Conservation (phyloP, 75 land plant genomes). For the Adiantum capillusveneris region DNA sequence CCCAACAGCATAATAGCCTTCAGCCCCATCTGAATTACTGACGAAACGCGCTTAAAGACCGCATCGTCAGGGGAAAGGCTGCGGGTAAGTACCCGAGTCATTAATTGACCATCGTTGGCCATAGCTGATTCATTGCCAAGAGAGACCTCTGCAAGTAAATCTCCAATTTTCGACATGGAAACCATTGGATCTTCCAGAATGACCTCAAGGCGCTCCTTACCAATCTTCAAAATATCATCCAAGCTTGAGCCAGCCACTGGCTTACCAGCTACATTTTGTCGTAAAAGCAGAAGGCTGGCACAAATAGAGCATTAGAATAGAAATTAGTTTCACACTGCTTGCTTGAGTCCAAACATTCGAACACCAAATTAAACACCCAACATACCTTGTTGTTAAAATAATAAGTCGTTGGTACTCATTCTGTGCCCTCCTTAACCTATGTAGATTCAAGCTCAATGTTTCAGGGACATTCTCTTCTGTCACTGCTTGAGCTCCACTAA, state of each 20-base stretch:
- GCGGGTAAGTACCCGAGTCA: constrained; percentile 55
- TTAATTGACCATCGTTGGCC: constrained; percentile 31
- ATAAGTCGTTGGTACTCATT: constrained; percentile 64
- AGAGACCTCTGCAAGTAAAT: constrained; percentile 15
- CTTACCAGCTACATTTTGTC: constrained; percentile 50
- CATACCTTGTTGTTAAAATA: constrained; percentile 70
- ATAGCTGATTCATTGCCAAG: not conserved
- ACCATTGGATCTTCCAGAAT: constrained; percentile 14
- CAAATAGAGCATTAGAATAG: no score
- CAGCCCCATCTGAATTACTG: constrained; percentile 45
- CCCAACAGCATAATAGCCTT: constrained; percentile 63
- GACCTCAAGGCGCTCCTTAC: constrained; percentile 16
- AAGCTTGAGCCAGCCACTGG: constrained; percentile 13
- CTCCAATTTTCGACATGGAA: constrained; percentile 26
- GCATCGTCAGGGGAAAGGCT: constrained; percentile 65
- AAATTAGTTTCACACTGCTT: no score
- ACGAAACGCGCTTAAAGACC: constrained; percentile 57
- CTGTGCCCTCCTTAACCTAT: constrained; percentile 60
- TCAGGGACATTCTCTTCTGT: constrained; percentile 57
- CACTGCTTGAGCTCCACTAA: constrained; percentile 38
- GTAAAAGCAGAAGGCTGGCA: constrained; percentile 60
- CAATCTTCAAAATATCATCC: constrained; percentile 19
- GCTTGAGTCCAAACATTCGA: no score
- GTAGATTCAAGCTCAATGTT: constrained; percentile 57
- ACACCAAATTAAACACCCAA: no score